phyloP scores from a whole-genome alignment of 2,329 filamentous ascomycete species.

The Teratosphaeriaceae sp. region DNA sequence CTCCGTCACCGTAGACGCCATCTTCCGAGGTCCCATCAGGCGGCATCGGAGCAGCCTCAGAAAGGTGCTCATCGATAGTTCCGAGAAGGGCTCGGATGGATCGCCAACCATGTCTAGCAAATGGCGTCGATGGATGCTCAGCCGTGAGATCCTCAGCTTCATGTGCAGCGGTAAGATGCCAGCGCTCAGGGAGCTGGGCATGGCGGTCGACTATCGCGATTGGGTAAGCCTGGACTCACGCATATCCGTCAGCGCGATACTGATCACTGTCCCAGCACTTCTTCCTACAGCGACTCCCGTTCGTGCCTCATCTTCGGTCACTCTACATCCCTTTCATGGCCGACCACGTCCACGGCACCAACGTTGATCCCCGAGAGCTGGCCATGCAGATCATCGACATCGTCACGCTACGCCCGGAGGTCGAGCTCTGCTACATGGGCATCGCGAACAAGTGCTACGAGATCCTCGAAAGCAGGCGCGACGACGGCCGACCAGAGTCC shows the following conservation, averaged over 20 bases:
- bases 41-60: conserved; percentile 65
- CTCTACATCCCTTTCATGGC: conserved; percentile 64
- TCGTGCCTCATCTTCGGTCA: conserved; percentile 62
- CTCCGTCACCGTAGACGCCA: conserved; percentile 59
- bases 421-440: conserved; percentile 71
- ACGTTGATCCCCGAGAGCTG: conserved; percentile 59
- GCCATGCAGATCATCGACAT: conserved; percentile 73
- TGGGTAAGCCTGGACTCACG: conserved; percentile 73
- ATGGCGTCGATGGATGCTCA: conserved; percentile 66
- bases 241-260: too few relatives aligned
- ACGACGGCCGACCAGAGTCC: conserved; percentile 43
- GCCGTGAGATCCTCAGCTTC: conserved; percentile 59
- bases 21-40: conserved; percentile 63
- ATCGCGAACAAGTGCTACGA: conserved; percentile 76
- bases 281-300: conserved; percentile 68
- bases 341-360: conserved; percentile 50
- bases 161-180: conserved; percentile 72
- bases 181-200: conserved; percentile 62
- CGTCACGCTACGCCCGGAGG: conserved; percentile 66
- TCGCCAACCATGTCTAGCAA: conserved; percentile 35
- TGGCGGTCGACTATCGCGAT: conserved; percentile 66
- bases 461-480: conserved; percentile 58
- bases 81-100: conserved; percentile 43
- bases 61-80: conserved; percentile 69
- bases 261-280: conserved; percentile 51